Conservation (phyloP, 805 yeast species). For the Ogataea trehalophila region DNA sequence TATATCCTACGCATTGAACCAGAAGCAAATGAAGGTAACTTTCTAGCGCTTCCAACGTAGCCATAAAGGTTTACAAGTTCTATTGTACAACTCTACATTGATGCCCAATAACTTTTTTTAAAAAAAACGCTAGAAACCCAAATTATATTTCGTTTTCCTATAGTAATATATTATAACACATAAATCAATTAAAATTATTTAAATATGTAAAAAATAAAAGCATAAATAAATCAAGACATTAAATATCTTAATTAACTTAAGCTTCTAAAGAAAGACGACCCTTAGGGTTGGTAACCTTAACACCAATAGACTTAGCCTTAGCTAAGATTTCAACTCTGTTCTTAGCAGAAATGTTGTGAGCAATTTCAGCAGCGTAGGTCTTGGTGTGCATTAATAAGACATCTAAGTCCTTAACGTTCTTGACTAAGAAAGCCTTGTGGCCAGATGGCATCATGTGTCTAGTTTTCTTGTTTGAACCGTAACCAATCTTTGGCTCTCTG, state of each 20-base stretch:
- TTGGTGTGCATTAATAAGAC: constrained; percentile 94
- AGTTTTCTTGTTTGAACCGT: constrained; percentile 99
- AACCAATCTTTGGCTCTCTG: constrained; percentile 99
- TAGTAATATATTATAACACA: constrained; percentile 9
- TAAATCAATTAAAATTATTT: constrained; percentile 13
- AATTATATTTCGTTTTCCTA: neutral
- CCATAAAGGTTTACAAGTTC: neutral
- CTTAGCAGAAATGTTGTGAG: constrained; percentile 96
- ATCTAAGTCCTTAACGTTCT: constrained; percentile 91
- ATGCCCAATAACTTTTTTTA: neutral
- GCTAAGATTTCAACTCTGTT: constrained; percentile 96
- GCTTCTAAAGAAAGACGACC: constrained; percentile 98
- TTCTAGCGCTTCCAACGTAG: neutral
- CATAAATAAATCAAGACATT: neutral
- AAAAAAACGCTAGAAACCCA: constrained; percentile 1
- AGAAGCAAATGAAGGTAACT: too few relatives aligned
- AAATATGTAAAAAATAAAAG: constrained; percentile 9
- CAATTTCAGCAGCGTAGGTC: constrained; percentile 99
- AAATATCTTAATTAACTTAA: constrained; percentile 38
- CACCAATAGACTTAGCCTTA: constrained; percentile 97
- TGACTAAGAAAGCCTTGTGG: constrained; percentile 93
- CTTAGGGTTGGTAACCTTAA: constrained; percentile 98
- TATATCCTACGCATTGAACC: too few relatives aligned
- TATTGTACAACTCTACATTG: neutral
- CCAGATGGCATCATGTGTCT: constrained; percentile 95